phyloP scores from a whole-genome alignment of 2,329 filamentous ascomycete species.

The Diaporthe vaccinii region DNA sequence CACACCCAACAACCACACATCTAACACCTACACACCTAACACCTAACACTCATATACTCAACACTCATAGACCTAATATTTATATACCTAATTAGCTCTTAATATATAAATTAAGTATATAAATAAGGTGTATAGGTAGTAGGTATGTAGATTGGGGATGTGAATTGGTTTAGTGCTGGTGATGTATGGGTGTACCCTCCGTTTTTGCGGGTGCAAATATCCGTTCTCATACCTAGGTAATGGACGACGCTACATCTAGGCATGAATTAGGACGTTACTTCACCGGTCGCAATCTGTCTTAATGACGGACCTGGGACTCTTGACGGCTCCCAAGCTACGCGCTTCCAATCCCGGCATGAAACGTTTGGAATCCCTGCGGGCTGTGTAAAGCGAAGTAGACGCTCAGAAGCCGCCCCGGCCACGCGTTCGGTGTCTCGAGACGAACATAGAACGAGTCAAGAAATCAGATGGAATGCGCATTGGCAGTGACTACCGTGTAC shows the following conservation, averaged over 20 bases:
- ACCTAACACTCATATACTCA: too few species aligned
- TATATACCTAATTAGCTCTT: too few species aligned
- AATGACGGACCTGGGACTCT: background rate
- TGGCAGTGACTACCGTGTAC: conserved; percentile 1
- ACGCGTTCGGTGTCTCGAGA: conserved; percentile 33
- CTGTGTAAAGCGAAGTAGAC: background rate
- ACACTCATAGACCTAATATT: too few species aligned
- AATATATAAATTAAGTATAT: too few species aligned
- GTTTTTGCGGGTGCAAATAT: too few species aligned
- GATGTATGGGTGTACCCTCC: too few species aligned
- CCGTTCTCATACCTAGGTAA: too few species aligned
- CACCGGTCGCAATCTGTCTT: background rate
- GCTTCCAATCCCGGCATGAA: conserved; percentile 1
- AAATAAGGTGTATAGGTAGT: too few species aligned
- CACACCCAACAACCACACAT: too few species aligned
- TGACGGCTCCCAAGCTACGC: background rate
- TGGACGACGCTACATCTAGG: background rate
- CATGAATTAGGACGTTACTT: background rate
- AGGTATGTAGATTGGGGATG: too few species aligned
- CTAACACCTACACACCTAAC: too few species aligned
- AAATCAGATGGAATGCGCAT: conserved; percentile 25
- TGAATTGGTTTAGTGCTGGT: too few species aligned
- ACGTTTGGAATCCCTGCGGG: conserved; percentile 16
- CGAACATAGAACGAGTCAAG: conserved; percentile 26
- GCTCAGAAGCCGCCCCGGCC: conserved; percentile 18